These are phyloP conservation scores for Macroventuria anomochaeta DNA, from an alignment of 2,329 filamentous ascomycete species.

Conservation along the genomic window DNA sequence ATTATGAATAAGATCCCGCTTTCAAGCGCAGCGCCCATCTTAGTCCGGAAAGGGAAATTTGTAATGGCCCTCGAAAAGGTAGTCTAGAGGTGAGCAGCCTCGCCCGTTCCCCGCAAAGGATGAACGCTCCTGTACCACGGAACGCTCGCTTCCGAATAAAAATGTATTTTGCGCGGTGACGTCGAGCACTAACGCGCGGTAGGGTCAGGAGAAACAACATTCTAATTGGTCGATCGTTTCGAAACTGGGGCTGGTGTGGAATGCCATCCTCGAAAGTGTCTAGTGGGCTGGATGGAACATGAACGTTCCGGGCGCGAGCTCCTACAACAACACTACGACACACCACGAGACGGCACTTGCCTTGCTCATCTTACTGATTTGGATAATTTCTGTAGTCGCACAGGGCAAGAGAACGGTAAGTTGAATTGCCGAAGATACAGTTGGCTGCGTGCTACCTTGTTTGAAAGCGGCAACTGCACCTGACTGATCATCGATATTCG, in stretches of 20 bases:
- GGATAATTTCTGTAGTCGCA: neutral
- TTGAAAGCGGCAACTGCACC: conserved; percentile 2
- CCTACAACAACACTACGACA: neutral
- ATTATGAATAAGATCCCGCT: neutral
- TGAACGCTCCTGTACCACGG: neutral
- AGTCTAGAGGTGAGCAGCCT: neutral
- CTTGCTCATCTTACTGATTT: conserved; percentile 9
- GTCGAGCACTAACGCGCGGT: conserved; percentile 6
- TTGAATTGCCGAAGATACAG: conserved; percentile 6
- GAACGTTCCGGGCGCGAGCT: conserved; percentile 4
- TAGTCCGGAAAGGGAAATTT: conserved; percentile 4
- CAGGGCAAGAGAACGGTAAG: conserved; percentile 3
- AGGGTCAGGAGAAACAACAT: neutral
- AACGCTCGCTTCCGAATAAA: conserved; percentile 3
- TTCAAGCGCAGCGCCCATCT: neutral
- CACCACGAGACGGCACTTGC: conserved; percentile 2
- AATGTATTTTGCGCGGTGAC: conserved; percentile 5
- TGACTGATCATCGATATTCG: neutral
- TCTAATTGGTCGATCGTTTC: conserved; percentile 6
- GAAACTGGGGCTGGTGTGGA: neutral
- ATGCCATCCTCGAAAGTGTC: conserved; percentile 1
- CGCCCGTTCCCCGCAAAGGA: conserved; percentile 8
- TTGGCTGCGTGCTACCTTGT: neutral
- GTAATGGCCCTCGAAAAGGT: neutral
- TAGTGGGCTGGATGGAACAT: conserved; percentile 7